phyloP scores from a whole-genome alignment of 2,329 filamentous ascomycete genomes.

The Colletotrichum truncatum region DNA sequence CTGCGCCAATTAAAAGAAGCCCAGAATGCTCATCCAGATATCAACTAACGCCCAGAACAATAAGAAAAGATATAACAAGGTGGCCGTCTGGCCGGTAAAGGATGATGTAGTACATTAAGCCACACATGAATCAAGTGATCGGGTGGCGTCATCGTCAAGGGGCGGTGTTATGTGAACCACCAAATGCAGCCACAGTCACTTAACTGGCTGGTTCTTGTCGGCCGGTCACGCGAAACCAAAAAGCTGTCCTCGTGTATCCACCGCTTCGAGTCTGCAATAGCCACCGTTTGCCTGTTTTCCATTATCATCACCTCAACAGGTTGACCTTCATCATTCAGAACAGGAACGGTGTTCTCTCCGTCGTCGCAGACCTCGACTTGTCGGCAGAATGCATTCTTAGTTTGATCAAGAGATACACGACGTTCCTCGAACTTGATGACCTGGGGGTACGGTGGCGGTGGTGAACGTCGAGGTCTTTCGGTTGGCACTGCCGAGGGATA shows the following conservation, averaged over 20 bases:
- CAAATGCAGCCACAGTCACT: slow-evolving; percentile 64
- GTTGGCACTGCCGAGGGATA: background rate
- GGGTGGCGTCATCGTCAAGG: background rate
- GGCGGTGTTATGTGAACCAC: slow-evolving; percentile 51
- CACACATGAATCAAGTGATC: background rate
- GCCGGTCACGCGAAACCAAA: slow-evolving; percentile 14
- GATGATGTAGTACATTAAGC: slow-evolving; percentile 3
- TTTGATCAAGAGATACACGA: slow-evolving; percentile 46
- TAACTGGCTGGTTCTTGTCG: slow-evolving; percentile 43
- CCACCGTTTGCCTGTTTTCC: slow-evolving; percentile 43
- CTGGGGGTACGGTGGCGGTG: slow-evolving; percentile 54
- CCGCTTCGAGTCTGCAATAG: slow-evolving; percentile 21
- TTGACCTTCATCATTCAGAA: slow-evolving; percentile 48
- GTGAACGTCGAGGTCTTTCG: slow-evolving; percentile 14
- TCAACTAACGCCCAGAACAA: slow-evolving; percentile 10
- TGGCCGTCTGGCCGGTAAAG: background rate
- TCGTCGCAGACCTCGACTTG: slow-evolving; percentile 56
- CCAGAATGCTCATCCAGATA: slow-evolving; percentile 5
- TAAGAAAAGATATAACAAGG: background rate
- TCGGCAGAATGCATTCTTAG: slow-evolving; percentile 52
- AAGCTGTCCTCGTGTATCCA: slow-evolving; percentile 26
- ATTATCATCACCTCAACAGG: slow-evolving; percentile 53
- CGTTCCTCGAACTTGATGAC: slow-evolving; percentile 66
- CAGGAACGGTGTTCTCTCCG: slow-evolving; percentile 45
- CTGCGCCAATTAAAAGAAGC: slow-evolving; percentile 8